These are phyloP conservation scores for Bigelowiella natans DNA, from an alignment of 78 protist species.

Conservation along the genomic window DNA sequence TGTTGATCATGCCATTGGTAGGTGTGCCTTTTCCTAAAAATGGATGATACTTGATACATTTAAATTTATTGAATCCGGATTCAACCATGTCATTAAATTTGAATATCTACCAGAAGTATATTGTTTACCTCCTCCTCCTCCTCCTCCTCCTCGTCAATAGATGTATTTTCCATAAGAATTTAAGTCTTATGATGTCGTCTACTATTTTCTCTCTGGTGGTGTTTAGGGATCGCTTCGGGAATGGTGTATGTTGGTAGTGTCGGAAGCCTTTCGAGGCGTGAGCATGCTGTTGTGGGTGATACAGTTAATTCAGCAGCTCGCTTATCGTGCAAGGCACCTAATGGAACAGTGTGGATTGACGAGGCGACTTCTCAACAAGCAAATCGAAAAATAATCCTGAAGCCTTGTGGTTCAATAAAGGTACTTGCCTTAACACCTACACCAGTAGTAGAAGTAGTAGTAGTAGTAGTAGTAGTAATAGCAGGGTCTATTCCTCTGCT, in stretches of 20 bases:
- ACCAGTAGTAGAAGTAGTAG: background rate
- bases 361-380: background rate
- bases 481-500: no score
- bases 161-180: no score
- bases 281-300: constrained; percentile 1
- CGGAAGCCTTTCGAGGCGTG: background rate
- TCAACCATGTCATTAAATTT: no score
- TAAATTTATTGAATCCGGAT: no score
- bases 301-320: background rate
- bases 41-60: no score
- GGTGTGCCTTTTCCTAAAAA: no score
- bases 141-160: no score
- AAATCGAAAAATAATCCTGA: background rate
- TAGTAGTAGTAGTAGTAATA: no score
- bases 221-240: background rate
- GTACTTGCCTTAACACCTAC: background rate
- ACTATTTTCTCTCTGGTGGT: no score
- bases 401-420: background rate
- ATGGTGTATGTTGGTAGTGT: background rate
- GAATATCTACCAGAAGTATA: no score
- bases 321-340: background rate
- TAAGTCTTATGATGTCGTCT: no score
- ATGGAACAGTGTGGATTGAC: background rate
- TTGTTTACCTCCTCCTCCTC: no score
- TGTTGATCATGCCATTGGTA: background rate